phyloP scores from a whole-genome alignment of 1,284 basidiomycete genomes.

The Leccinum solheimii region DNA sequence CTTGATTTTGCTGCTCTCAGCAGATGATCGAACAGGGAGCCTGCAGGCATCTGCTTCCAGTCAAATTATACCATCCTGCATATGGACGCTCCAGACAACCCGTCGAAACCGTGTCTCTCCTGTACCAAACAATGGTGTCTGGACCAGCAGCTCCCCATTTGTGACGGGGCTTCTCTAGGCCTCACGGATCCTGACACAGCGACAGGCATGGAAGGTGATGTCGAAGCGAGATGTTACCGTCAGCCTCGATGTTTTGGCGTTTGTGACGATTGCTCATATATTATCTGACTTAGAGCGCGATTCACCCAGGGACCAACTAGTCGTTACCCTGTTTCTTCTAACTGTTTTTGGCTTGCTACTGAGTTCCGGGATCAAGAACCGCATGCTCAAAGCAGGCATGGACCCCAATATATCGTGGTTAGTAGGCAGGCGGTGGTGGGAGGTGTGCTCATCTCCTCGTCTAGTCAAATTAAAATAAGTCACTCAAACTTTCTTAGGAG shows the following conservation, averaged over 20 bases:
- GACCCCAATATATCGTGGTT: conserved; percentile 61
- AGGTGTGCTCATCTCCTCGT: conserved; percentile 49
- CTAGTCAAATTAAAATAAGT: conserved; percentile 24
- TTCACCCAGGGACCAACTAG: conserved; percentile 87
- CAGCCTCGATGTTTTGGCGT: conserved; percentile 42
- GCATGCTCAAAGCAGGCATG: conserved; percentile 76
- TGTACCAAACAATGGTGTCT: conserved; percentile 96
- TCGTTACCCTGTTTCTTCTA: conserved; percentile 87
- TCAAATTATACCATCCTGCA: conserved; percentile 86
- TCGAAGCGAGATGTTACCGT: conserved; percentile 96
- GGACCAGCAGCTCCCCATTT: conserved; percentile 88
- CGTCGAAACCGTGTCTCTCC: conserved; percentile 85
- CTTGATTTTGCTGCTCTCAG: background rate
- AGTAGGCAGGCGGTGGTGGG: conserved; percentile 71
- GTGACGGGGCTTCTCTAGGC: conserved; percentile 80
- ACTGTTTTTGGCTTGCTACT: conserved; percentile 82
- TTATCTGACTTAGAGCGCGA: conserved; percentile 61
- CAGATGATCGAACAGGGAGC: conserved; percentile 11
- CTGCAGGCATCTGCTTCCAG: conserved; percentile 84
- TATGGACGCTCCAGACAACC: conserved; percentile 78
- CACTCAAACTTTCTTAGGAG: conserved; percentile 41
- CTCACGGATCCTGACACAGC: conserved; percentile 89
- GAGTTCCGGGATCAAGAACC: conserved; percentile 78
- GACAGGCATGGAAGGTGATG: conserved; percentile 95
- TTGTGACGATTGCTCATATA: conserved; percentile 29